Percentiles rank a stretch among this genome's conserved stretches.
Conservation (phyloP, 306 rosid genomes). For the Lathyrus tuberosus region DNA sequence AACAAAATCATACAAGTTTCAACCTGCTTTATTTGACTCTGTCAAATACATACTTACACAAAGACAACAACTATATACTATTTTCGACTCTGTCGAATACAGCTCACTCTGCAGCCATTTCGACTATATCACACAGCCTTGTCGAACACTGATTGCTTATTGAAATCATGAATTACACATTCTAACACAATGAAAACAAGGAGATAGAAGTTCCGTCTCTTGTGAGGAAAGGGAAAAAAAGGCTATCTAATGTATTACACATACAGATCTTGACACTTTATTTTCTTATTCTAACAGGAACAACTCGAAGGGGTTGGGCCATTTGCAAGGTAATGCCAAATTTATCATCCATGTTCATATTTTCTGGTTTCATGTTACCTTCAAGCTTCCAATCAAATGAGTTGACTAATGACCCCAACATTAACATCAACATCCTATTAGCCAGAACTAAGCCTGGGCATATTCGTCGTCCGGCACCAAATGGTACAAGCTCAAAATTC, state of each 20-base stretch:
- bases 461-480: conserved; percentile 34
- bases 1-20: too few relatives aligned
- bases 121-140: too few relatives aligned
- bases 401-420: conserved; percentile 36
- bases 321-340: conserved; percentile 38
- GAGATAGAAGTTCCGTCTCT: too few relatives aligned
- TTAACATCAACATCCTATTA: conserved; percentile 34
- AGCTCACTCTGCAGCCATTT: too few relatives aligned
- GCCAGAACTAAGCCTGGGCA: conserved; percentile 29
- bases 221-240: not conserved
- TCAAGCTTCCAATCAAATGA: conserved; percentile 43
- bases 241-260: not conserved
- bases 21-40: too few relatives aligned
- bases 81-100: too few relatives aligned
- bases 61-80: too few relatives aligned
- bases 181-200: not conserved
- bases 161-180: not conserved
- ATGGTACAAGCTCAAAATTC: conserved; percentile 34
- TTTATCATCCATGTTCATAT: conserved; percentile 30
- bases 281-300: conserved; percentile 8
- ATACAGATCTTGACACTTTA: not conserved
- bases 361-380: conserved; percentile 1
- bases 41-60: too few relatives aligned
- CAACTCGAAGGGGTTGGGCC: conserved; percentile 24
- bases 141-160: too few relatives aligned